These are phyloP conservation scores for Cunninghamia lanceolata DNA, from an alignment of 75 land plant species.

Conservation along the genomic window DNA sequence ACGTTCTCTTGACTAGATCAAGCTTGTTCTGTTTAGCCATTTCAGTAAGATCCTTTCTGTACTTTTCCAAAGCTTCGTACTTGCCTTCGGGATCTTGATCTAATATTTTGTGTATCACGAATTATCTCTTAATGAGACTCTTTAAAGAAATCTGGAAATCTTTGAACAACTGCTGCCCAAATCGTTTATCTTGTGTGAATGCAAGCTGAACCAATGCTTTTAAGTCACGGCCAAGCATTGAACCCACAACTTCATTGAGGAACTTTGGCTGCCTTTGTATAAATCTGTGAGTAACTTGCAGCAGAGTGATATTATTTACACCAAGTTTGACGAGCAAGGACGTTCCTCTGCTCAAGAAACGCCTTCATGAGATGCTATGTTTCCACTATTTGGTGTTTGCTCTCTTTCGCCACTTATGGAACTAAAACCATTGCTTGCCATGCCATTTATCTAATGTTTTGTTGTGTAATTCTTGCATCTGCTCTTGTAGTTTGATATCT, in stretches of 20 bases:
- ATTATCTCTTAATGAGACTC: slow-evolving; percentile 51
- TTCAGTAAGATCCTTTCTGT: slow-evolving; percentile 89
- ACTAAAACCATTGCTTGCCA: slow-evolving; percentile 91
- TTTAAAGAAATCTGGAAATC: slow-evolving; percentile 66
- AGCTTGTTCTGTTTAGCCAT: slow-evolving; percentile 93
- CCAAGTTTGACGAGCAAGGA: slow-evolving; percentile 85
- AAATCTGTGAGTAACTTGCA: slow-evolving; percentile 78
- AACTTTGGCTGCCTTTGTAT: slow-evolving; percentile 91
- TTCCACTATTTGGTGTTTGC: slow-evolving; percentile 88
- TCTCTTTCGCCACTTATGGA: slow-evolving; percentile 74
- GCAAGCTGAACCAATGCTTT: slow-evolving; percentile 65
- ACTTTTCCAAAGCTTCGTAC: slow-evolving; percentile 71
- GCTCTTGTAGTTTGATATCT: neutral
- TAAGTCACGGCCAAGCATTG: slow-evolving; percentile 73
- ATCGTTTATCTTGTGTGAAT: slow-evolving; percentile 66
- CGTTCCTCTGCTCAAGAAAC: slow-evolving; percentile 86
- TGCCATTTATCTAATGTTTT: slow-evolving; percentile 93
- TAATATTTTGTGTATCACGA: slow-evolving; percentile 72
- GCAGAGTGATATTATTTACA: slow-evolving; percentile 70
- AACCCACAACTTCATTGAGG: slow-evolving; percentile 75
- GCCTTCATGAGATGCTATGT: slow-evolving; percentile 96
- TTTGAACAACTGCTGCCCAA: slow-evolving; percentile 80
- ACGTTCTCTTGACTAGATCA: slow-evolving; percentile 93
- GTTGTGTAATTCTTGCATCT: slow-evolving; percentile 37
- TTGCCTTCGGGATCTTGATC: slow-evolving; percentile 99